Evolutionary conservation across 2,329 filamentous ascomycete species (phyloP).

Genomic region (Colletotrichum sp.): DNA sequence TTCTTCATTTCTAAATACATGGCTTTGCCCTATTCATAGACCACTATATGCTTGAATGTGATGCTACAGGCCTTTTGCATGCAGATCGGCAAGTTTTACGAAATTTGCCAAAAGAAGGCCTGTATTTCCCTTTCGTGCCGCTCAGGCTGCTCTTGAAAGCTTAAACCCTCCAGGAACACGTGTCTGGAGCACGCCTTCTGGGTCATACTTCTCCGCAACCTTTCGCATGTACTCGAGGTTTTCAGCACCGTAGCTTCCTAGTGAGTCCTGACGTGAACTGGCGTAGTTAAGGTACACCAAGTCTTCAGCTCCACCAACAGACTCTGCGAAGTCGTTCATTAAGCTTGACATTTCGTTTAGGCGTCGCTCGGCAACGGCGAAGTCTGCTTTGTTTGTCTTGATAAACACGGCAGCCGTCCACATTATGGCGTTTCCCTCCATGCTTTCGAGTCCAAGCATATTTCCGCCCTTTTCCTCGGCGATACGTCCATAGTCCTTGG

Average conservation of each 20-base stretch:
- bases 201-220: slow-evolving; percentile 32
- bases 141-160: neutral
- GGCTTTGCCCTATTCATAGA: too few species aligned
- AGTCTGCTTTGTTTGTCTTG: neutral
- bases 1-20: too few species aligned
- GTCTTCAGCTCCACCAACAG: slow-evolving; percentile 25
- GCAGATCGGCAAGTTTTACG: too few species aligned
- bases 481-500: slow-evolving; percentile 32
- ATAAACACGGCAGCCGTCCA: neutral
- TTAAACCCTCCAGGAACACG: slow-evolving; percentile 38
- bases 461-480: slow-evolving; percentile 43
- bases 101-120: neutral
- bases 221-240: slow-evolving; percentile 29
- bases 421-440: neutral
- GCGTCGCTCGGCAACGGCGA: slow-evolving; percentile 21
- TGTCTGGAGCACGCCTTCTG: slow-evolving; percentile 31
- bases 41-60: too few species aligned
- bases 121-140: fast-evolving
- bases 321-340: slow-evolving; percentile 25
- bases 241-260: slow-evolving; percentile 30
- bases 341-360: slow-evolving; percentile 20
- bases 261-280: slow-evolving; percentile 29
- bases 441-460: slow-evolving; percentile 38
- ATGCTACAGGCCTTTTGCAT: too few species aligned
- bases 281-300: slow-evolving; percentile 38